Evolutionary conservation across 1,284 basidiomycete species (phyloP), one percentile per base, ranked within the genome.

Genomic region (Cryptococcus floricola): DNA sequence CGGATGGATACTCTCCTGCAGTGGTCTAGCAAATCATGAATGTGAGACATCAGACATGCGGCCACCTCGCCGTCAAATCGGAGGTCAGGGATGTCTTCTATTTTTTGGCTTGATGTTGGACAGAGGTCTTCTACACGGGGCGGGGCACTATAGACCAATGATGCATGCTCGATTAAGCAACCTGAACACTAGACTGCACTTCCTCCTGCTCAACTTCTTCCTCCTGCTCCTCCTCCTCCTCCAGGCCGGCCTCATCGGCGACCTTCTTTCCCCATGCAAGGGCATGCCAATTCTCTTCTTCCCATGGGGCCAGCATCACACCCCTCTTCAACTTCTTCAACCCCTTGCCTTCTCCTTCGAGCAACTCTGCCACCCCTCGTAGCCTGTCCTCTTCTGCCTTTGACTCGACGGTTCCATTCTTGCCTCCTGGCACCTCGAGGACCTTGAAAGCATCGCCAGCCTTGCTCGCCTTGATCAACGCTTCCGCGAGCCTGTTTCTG

Each of bases 271-370:
- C 67, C 73, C 73, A 75, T 2, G 67, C 68, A 39, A 75, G 49
- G 44, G 63, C 65, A 60, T 70, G 74, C 88, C 88, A 89, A 52
- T 79, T 81, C 31, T 73, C 72, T 50, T 67, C 50, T 28, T 84
- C 80, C 74, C 83, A 86, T 1, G 89, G 89, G 14, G 81, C 78
- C 42, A 89, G 75, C 80, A 85, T 81, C 45, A 91, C 79, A 2
- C 83, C 84, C 64, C 82, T 84, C 72, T 89, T 86, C 9, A 85
- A 83, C 43, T 79, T 76, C 38, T 39, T 63, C 55, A 53, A 16
- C 48, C 67, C 67, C 52, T 52, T 60, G 61, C 55, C 59, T 58
- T 62, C 63, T 1, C 64, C 71, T 28, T 64, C 62, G n/a, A 69
- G 45, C 3, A 69, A 48, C 45, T 52, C 50, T 18, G 65, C 68